These are phyloP conservation scores for Grosmannia huntii DNA, from an alignment of 2,329 filamentous ascomycete species.

Conservation along the genomic window DNA sequence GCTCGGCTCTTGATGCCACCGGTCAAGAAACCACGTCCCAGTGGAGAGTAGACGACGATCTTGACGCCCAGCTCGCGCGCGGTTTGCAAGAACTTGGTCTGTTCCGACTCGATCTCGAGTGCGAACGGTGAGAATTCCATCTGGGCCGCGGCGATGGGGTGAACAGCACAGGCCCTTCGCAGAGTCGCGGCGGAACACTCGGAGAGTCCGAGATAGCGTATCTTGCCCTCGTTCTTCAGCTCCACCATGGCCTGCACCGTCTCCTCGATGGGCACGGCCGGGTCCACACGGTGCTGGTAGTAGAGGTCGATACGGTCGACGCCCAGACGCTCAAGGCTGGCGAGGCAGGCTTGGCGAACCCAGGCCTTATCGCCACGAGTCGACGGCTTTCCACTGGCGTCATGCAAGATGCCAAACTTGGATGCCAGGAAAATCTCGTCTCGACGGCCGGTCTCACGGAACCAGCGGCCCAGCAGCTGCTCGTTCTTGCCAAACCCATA, in stretches of 20 bases:
- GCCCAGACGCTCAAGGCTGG: constrained; percentile 30
- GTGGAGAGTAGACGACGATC: constrained; percentile 44
- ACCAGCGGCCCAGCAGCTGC: constrained; percentile 29
- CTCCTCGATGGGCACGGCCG: constrained; percentile 29
- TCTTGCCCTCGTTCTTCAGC: constrained; percentile 21
- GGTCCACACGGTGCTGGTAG: constrained; percentile 36
- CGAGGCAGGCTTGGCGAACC: constrained; percentile 22
- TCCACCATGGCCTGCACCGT: constrained; percentile 34
- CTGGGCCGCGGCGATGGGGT: constrained; percentile 34
- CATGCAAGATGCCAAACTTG: constrained; percentile 18
- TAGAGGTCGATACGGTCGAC: constrained; percentile 37
- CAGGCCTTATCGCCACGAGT: constrained; percentile 21
- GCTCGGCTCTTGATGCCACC: constrained; percentile 30
- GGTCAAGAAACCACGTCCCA: constrained; percentile 45
- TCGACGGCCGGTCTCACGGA: constrained; percentile 26
- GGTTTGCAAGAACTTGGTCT: constrained; percentile 20
- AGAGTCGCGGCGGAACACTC: constrained; percentile 30
- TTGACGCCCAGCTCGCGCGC: constrained; percentile 35
- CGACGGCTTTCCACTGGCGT: background rate
- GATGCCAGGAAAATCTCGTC: constrained; percentile 29
- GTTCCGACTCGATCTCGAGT: constrained; percentile 29
- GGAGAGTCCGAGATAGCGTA: constrained; percentile 33
- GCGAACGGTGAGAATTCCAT: constrained; percentile 37
- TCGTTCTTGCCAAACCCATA: constrained; percentile 21
- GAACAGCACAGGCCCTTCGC: constrained; percentile 32